Conservation (phyloP, 768 basidiomycete genomes). For the Grammothele lineata region DNA sequence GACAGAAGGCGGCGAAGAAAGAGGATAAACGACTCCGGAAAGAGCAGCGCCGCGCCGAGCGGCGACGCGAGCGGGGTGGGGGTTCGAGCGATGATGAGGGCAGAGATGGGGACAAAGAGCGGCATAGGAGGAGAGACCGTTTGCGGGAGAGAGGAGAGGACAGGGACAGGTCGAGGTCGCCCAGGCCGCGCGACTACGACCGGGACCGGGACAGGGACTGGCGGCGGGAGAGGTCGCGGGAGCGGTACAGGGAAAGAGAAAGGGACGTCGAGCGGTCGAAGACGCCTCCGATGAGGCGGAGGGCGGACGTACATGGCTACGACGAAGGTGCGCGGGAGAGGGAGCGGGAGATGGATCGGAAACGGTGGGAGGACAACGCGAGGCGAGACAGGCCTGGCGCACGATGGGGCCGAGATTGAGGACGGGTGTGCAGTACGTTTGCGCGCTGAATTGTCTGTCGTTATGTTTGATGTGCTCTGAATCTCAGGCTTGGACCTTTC, state of each 20-base stretch:
- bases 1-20: constrained; percentile 42
- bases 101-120: constrained; percentile 2
- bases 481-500: no score
- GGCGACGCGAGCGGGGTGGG: constrained; percentile 9
- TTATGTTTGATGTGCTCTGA: no score
- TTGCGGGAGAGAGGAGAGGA: no score
- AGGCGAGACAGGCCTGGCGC: constrained; percentile 32
- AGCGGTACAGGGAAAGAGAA: no score
- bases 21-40: constrained; percentile 57
- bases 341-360: constrained; percentile 43
- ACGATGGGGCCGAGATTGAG: constrained; percentile 25
- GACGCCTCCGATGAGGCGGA: constrained; percentile 10
- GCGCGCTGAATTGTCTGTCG: no score
- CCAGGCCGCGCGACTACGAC: no score
- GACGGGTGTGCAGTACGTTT: no score
- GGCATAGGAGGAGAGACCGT: no score
- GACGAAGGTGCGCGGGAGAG: constrained; percentile 30
- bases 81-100: constrained; percentile 12
- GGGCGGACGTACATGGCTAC: constrained; percentile 25
- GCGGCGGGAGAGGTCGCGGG: constrained; percentile 4
- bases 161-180: constrained; percentile 33
- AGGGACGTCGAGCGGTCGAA: constrained; percentile 17
- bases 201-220: constrained; percentile 13
- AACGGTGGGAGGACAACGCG: constrained; percentile 45
- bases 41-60: constrained; percentile 40